A percentile compares a stretch with the other conserved stretches of the same genome.
These are phyloP conservation scores for Aureobasidium sp. DNA, from an alignment of 2,329 filamentous ascomycete genomes.

Conservation along the genomic window DNA sequence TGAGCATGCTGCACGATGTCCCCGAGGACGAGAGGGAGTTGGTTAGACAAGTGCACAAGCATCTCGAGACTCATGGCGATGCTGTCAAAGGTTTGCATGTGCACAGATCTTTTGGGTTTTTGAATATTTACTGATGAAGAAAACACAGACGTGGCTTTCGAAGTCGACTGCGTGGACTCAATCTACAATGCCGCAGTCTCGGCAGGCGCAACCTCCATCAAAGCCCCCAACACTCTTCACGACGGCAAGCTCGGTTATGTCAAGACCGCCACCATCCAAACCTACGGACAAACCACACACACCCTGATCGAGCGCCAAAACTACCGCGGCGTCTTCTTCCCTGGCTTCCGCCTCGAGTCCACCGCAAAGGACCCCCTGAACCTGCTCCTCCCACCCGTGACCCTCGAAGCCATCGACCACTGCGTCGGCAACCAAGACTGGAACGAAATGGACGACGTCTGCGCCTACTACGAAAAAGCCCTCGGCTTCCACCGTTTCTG, in stretches of 20 bases:
- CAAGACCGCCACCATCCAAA: slow-evolving; percentile 71
- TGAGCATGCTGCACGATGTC: slow-evolving; percentile 22
- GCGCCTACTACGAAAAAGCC: slow-evolving; percentile 73
- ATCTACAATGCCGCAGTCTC: slow-evolving; percentile 70
- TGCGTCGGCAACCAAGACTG: slow-evolving; percentile 97
- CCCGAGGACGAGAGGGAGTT: slow-evolving; percentile 54
- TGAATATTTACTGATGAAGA: neutral
- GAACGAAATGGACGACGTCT: slow-evolving; percentile 70
- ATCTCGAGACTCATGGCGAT: slow-evolving; percentile 83
- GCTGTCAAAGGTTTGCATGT: slow-evolving; percentile 61
- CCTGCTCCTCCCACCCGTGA: slow-evolving; percentile 54
- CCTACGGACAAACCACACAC: slow-evolving; percentile 93
- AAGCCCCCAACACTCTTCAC: slow-evolving; percentile 47
- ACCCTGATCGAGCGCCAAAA: slow-evolving; percentile 69
- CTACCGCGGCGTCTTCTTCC: slow-evolving; percentile 74
- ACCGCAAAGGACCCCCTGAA: slow-evolving; percentile 39
- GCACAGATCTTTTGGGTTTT: neutral
- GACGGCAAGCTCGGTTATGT: slow-evolving; percentile 64
- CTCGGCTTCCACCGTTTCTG: slow-evolving; percentile 96
- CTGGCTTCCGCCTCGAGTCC: slow-evolving; percentile 62
- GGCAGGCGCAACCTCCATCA: slow-evolving; percentile 56
- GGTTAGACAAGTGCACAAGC: slow-evolving; percentile 68
- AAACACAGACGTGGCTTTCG: slow-evolving; percentile 71
- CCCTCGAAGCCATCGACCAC: slow-evolving; percentile 77
- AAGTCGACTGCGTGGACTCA: slow-evolving; percentile 79